Conservation (phyloP, 345 rosid genomes). For the Citrus sp. region DNA sequence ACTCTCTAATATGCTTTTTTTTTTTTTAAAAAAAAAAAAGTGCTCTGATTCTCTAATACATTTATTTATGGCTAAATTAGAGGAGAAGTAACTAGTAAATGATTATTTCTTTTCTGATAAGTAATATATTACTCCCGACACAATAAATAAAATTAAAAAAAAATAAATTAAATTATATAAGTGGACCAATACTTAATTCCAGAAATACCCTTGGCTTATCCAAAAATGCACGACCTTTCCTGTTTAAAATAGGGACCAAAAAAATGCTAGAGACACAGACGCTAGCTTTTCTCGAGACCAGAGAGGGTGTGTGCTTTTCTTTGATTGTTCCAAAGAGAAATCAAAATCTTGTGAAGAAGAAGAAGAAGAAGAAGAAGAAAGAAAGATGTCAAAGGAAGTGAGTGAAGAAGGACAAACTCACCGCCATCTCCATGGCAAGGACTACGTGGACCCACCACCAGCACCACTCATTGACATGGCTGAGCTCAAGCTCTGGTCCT, state of each 20-base stretch:
- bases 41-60: no score
- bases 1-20: no score
- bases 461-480: conserved; percentile 68
- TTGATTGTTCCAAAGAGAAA: conserved; percentile 5
- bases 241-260: conserved; percentile 18
- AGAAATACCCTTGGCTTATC: conserved; percentile 43
- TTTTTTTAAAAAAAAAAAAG: no score
- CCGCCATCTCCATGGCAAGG: conserved; percentile 56
- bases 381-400: conserved; percentile 76
- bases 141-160: no score
- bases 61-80: no score
- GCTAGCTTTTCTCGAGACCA: no score
- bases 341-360: background rate
- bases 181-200: conserved; percentile 24
- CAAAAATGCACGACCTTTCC: conserved; percentile 1
- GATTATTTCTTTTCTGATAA: no score
- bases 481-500: conserved; percentile 81
- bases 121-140: no score
- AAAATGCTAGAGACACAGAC: no score
- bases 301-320: no score
- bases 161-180: no score
- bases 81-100: no score
- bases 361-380: background rate
- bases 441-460: conserved; percentile 97
- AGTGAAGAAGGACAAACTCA: conserved; percentile 63